Evolutionary conservation across 805 yeast species (phyloP), one percentile per base, ranked within the genome.

Genomic region (Nakazawaea populi): DNA sequence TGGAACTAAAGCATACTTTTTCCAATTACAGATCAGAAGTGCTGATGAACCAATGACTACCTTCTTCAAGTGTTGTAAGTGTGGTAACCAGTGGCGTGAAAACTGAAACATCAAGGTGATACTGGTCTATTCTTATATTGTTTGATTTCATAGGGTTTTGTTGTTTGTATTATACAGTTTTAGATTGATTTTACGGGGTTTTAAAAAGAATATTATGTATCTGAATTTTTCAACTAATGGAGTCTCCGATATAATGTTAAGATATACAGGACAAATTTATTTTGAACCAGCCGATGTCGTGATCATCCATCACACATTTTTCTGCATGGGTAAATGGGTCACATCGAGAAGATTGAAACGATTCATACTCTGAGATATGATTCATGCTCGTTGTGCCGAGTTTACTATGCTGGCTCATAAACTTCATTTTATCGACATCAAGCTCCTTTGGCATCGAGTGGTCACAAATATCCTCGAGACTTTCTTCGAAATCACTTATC

Each of bases 31-130:
- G 68, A 94, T 94, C 62, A 78, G 99, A 69, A 87, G 96, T 55
- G 99, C 99, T 1, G 99, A 94, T 77, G 99, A 94, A 72, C 99
- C 99, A 28, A 94, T 94, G 98, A 94, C 99, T 0, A 92, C 98
- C 2, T 94, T 94, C 66, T 92, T 89, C 68, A 90, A 92, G 68
- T 94, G 99, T 72, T 90, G 90, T 37, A 85, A 82, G 55, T 94
- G 99, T 73, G 88, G 89, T 46, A 79, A 89, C 63, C 95, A 92
- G 69, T 94, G 99, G 99, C 86, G 96, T 70, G 99, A 94, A 61
- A 94, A 94, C 62, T 94, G 63, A 49, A 14, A 2, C 24, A 27
- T 12, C 37, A 18, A 18, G 24, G 2, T 18, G 24, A 18, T 18
- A 18, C 24, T 18, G 24, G 24, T 18, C 3, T 18, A 18, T 18